Conservation (phyloP, 371 early-diverging fungal genomes). For the Apophysomyces elegans region DNA sequence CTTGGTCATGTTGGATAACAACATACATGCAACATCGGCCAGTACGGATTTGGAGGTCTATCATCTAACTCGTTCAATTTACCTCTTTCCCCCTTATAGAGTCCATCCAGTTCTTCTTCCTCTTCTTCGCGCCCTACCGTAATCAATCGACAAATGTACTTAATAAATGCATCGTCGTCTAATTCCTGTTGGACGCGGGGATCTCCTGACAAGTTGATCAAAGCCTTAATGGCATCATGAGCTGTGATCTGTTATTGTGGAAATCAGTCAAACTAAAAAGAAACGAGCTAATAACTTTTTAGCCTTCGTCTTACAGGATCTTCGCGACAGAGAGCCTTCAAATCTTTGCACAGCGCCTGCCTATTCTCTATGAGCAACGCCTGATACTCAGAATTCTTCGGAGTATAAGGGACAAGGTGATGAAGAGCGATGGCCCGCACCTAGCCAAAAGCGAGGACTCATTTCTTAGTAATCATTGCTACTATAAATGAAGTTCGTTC, state of each 20-base stretch:
- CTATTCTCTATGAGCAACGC: constrained; percentile 64
- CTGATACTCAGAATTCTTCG: constrained; percentile 64
- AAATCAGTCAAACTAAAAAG: neutral
- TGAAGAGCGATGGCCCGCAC: constrained; percentile 80
- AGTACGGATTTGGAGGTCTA: constrained; percentile 64
- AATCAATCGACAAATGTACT: constrained; percentile 69
- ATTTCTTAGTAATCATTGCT: neutral
- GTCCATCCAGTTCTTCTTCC: neutral
- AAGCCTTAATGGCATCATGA: constrained; percentile 79
- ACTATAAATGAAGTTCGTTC: no score
- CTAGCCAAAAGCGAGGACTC: constrained; percentile 34
- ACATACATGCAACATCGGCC: constrained; percentile 87
- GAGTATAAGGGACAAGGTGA: constrained; percentile 78
- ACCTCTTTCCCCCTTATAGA: neutral
- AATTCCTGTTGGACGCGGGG: constrained; percentile 60
- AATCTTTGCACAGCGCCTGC: constrained; percentile 61
- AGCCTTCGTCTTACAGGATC: constrained; percentile 57
- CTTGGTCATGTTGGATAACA: constrained; percentile 92
- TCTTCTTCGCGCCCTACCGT: constrained; percentile 45
- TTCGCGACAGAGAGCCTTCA: constrained; percentile 73
- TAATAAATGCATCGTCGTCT: constrained; percentile 69
- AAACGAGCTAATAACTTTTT: no score
- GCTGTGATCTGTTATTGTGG: constrained; percentile 64
- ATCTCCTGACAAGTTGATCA: constrained; percentile 86
- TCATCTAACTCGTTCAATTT: neutral